Evolutionary conservation across 1,284 basidiomycete genomes (phyloP), one percentile per base, ranked within the genome.

Genomic region (Cutaneotrichosporon cavernicola): DNA sequence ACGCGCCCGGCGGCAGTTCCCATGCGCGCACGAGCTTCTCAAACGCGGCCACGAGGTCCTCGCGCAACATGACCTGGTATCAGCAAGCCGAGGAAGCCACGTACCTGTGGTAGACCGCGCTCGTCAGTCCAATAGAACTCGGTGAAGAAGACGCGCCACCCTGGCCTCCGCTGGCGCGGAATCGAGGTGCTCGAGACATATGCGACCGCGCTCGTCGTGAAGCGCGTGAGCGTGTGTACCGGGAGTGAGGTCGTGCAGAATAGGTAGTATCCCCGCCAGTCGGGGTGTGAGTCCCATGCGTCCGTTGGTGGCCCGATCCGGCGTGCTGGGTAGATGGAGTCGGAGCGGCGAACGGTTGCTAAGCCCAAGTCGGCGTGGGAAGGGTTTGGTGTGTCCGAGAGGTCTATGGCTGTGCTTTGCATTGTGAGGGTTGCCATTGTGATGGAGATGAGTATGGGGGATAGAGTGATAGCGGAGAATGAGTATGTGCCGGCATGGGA

Each of bases 111-210:
- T 16, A n/a, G 13, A n/a, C 51, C 51, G 13, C 51, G 51, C 51
- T 53, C 51, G 31, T 53, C 51, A 13, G 18, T n/a, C 51, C 51
- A 53, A 31, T 53, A 53, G 51, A 53, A 53, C 51, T 53, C 51
- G 30, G 51, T 53, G 31, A 53, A 53, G 51, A 53, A 53, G 30
- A 53, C 51, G 16, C 51, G 51, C 51, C 51, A 53, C 21, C 26
- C 49, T 26, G 26, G 30, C 31, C 26, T 4, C 30, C 18, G 26
- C 16, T 31, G 51, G 18, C 30, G 18, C 14, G 51, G 30, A 8
- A 53, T 53, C 31, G 51, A 53, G 18, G 51, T 32, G 31, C 51
- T 53, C 30, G 51, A 53, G 14, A 53, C 51, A 30, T 53, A 53
- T 18, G 26, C 51, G 13, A 53, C 51, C 6, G 51, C 51, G 30